phyloP scores from a whole-genome alignment of 768 basidiomycete genomes.

The Clavulina sp. region DNA sequence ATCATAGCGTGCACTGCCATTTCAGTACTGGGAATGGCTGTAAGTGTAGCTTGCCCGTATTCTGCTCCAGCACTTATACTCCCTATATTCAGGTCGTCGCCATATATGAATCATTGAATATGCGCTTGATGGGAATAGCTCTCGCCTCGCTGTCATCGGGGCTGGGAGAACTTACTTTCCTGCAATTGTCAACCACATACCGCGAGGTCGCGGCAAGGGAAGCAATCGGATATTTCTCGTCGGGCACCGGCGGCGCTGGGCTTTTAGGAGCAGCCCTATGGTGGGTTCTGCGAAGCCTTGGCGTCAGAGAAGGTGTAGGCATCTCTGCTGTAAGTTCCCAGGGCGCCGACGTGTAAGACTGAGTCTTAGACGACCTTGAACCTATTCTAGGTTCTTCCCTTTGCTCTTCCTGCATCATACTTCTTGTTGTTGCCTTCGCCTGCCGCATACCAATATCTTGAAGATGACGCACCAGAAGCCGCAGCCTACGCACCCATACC shows the following conservation, averaged over 20 bases:
- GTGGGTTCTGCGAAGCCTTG: constrained; percentile 81
- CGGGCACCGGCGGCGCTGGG: constrained; percentile 88
- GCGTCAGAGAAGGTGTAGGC: constrained; percentile 69
- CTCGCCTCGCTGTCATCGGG: constrained; percentile 82
- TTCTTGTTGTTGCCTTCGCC: constrained; percentile 57
- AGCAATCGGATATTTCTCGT: constrained; percentile 84
- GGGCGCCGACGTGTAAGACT: background rate
- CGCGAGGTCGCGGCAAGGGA: constrained; percentile 54
- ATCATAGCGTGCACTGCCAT: constrained; percentile 56
- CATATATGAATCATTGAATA: constrained; percentile 40
- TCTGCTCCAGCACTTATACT: background rate
- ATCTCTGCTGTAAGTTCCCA: constrained; percentile 48
- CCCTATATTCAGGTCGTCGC: constrained; percentile 47
- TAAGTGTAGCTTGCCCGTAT: constrained; percentile 23
- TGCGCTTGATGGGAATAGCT: constrained; percentile 63
- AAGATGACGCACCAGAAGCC: constrained; percentile 5
- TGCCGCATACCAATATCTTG: constrained; percentile 29
- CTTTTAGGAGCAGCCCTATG: constrained; percentile 83
- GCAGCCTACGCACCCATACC: constrained; percentile 24
- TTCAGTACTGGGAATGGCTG: constrained; percentile 75
- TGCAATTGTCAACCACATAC: constrained; percentile 79
- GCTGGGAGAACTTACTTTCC: constrained; percentile 83
- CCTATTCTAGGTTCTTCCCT: constrained; percentile 49
- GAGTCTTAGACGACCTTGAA: background rate
- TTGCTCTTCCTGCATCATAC: constrained; percentile 61